Evolutionary conservation across 129 eudicot genomes (phyloP).

Genomic region (Tagetes patula): DNA sequence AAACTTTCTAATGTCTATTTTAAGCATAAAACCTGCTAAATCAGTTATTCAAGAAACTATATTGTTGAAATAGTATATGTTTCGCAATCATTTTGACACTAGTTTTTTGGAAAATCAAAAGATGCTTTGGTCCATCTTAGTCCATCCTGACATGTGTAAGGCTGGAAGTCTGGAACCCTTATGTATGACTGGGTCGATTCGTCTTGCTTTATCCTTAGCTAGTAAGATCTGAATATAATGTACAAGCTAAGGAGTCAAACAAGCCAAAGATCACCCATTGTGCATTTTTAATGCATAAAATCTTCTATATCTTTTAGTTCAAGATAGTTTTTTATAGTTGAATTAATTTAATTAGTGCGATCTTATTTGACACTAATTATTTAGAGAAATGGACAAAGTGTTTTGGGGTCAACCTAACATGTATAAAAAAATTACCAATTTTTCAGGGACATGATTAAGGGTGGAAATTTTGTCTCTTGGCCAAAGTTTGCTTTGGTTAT

Average conservation of each 20-base stretch:
- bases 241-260: neutral
- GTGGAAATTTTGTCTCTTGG: neutral
- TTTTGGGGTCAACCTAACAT: neutral
- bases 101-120: neutral
- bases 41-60: neutral
- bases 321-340: neutral
- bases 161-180: neutral
- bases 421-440: neutral
- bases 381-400: neutral
- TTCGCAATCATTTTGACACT: neutral
- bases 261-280: neutral
- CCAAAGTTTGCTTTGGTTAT: neutral
- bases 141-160: neutral
- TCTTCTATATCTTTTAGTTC: neutral
- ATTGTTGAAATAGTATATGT: neutral
- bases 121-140: neutral
- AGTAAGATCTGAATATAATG: neutral
- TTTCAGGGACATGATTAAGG: neutral
- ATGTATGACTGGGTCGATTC: neutral
- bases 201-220: neutral
- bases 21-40: neutral
- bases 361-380: neutral
- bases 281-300: neutral
- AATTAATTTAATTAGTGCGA: neutral
- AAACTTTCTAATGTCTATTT: neutral